These are phyloP conservation scores for Clonostachys rosea DNA, from an alignment of 2,329 filamentous ascomycete species.

Conservation along the genomic window DNA sequence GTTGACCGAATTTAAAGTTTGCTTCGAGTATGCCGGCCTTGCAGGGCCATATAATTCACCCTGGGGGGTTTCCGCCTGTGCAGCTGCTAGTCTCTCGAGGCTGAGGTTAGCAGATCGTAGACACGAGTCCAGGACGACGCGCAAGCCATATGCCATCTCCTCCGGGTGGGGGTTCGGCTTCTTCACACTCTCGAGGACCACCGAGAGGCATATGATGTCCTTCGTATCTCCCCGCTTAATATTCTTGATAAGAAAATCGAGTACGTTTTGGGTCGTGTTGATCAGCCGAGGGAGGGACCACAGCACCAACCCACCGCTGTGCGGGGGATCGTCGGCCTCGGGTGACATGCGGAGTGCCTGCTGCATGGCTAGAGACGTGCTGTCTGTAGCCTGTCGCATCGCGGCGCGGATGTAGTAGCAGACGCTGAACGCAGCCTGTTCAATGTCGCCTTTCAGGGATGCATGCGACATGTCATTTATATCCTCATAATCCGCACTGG, in stretches of 20 bases:
- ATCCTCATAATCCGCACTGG: slow-evolving; percentile 37
- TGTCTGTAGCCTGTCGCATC: slow-evolving; percentile 19
- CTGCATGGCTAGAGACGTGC: slow-evolving; percentile 15
- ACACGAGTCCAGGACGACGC: slow-evolving; percentile 36
- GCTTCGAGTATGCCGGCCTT: neutral
- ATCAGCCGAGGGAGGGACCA: slow-evolving; percentile 36
- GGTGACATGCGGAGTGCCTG: slow-evolving; percentile 25
- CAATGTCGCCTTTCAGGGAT: slow-evolving; percentile 46
- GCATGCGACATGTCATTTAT: slow-evolving; percentile 48
- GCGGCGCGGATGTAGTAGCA: slow-evolving; percentile 47
- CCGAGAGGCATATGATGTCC: slow-evolving; percentile 42
- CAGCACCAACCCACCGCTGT: slow-evolving; percentile 12
- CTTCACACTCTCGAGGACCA: slow-evolving; percentile 41
- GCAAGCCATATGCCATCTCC: slow-evolving; percentile 33
- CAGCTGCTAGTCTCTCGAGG: slow-evolving; percentile 23
- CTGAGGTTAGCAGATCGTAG: slow-evolving; percentile 36
- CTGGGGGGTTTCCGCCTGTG: neutral
- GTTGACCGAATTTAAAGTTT: neutral
- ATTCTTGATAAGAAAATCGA: slow-evolving; percentile 37
- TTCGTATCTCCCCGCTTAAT: slow-evolving; percentile 45
- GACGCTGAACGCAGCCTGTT: slow-evolving; percentile 49
- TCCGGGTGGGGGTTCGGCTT: slow-evolving; percentile 32
- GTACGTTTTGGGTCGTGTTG: slow-evolving; percentile 37
- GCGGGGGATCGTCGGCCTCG: slow-evolving; percentile 5
- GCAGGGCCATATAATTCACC: neutral